These are phyloP conservation scores for Penstemon davidsonii DNA, from an alignment of 257 asterid species.

Conservation along the genomic window DNA sequence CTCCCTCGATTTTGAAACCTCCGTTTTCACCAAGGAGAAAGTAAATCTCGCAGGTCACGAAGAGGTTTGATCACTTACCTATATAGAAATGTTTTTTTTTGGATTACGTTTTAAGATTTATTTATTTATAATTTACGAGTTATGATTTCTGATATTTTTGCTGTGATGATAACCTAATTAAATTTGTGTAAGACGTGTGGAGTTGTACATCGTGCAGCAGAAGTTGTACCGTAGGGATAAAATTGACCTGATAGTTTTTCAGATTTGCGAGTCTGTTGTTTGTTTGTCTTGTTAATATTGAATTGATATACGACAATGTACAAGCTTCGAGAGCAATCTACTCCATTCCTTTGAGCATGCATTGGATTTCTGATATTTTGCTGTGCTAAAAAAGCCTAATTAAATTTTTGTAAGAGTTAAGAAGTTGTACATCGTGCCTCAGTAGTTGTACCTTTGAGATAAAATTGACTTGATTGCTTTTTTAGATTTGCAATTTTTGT, in stretches of 20 bases:
- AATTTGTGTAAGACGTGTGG: background rate
- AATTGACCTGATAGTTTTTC: background rate
- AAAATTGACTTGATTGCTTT: background rate
- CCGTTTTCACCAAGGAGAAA: conserved; percentile 79
- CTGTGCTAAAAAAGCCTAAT: background rate
- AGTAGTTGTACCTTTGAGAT: background rate
- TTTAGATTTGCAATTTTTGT: background rate
- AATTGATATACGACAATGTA: too few relatives aligned
- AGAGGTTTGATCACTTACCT: conserved; percentile 47
- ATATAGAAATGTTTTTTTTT: background rate
- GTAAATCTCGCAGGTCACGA: conserved; percentile 81
- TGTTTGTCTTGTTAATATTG: background rate
- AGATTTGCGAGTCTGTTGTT: background rate
- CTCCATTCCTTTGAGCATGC: too few relatives aligned
- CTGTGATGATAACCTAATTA: background rate
- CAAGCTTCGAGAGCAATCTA: too few relatives aligned
- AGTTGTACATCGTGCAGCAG: background rate
- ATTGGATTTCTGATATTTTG: background rate
- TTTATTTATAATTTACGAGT: too few relatives aligned
- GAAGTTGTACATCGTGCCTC: background rate
- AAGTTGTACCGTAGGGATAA: background rate
- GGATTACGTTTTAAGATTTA: background rate
- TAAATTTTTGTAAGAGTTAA: background rate
- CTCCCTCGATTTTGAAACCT: conserved; percentile 73
- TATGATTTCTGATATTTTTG: background rate